These are phyloP conservation scores for Craterostigma plantagineum DNA, from an alignment of 257 asterid genomes.

Conservation along the genomic window DNA sequence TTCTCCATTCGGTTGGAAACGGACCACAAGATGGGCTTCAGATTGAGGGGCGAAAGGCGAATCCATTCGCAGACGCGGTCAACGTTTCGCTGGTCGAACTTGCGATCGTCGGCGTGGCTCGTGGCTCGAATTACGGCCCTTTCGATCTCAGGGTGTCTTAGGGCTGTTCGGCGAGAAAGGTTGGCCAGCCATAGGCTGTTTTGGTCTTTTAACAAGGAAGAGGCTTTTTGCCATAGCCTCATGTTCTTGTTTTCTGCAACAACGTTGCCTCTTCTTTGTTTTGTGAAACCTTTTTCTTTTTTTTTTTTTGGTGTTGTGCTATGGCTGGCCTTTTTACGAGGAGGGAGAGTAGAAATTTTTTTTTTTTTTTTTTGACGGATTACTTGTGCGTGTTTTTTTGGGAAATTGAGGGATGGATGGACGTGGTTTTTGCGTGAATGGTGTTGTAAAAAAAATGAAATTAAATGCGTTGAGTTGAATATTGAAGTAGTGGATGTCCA, in stretches of 20 bases:
- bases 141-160: slow-evolving; percentile 74
- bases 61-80: slow-evolving; percentile 49
- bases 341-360: too few relatives aligned
- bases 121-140: slow-evolving; percentile 67
- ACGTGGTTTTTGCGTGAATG: too few relatives aligned
- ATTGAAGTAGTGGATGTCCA: too few relatives aligned
- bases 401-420: too few relatives aligned
- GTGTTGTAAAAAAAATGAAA: too few relatives aligned
- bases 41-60: slow-evolving; percentile 42
- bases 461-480: too few relatives aligned
- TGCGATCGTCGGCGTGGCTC: slow-evolving; percentile 30
- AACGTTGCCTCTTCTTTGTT: too few relatives aligned
- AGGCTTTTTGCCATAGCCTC: slow-evolving; percentile 74
- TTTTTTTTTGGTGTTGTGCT: too few relatives aligned
- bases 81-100: slow-evolving; percentile 21
- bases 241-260: slow-evolving; percentile 13
- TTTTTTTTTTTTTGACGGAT: too few relatives aligned
- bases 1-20: slow-evolving; percentile 40
- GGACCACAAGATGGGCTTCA: slow-evolving; percentile 54
- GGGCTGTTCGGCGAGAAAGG: slow-evolving; percentile 33
- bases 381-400: too few relatives aligned
- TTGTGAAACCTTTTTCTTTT: too few relatives aligned
- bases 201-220: slow-evolving; percentile 50
- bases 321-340: too few relatives aligned
- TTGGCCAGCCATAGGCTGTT: slow-evolving; percentile 49